Evolutionary conservation across 2,329 filamentous ascomycete genomes (phyloP).

Genomic region (Tricladium varicosporioides): DNA sequence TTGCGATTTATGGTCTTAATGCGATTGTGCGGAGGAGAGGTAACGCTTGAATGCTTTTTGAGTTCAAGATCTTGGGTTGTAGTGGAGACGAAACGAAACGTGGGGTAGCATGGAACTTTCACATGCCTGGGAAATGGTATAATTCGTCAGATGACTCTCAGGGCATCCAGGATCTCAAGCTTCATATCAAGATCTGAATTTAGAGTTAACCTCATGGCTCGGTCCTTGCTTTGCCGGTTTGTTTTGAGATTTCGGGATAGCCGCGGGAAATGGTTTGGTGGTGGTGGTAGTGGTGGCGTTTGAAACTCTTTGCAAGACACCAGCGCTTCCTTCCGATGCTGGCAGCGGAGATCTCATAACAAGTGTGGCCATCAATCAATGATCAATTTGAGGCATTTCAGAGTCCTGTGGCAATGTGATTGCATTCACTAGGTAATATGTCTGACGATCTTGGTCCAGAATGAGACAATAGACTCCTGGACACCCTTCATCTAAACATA

Average conservation of each 20-base stretch:
- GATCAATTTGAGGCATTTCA: background rate
- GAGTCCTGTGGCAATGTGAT: background rate
- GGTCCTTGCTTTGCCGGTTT: background rate
- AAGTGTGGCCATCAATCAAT: background rate
- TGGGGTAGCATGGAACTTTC: background rate
- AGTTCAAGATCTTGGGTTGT: background rate
- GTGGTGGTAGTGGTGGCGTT: background rate
- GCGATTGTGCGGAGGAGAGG: background rate
- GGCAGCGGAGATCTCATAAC: background rate
- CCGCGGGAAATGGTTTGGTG: background rate
- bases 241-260: background rate
- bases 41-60: background rate
- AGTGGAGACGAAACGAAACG: background rate
- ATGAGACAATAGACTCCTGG: background rate
- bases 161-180: background rate
- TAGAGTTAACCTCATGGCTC: background rate
- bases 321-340: background rate
- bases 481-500: background rate
- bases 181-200: background rate
- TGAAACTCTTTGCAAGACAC: background rate
- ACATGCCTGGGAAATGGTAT: background rate
- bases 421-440: background rate
- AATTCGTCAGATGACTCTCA: background rate
- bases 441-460: background rate
- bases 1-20: background rate